These are phyloP conservation scores for Argentina anserina DNA, from an alignment of 306 rosid genomes.

Conservation along the genomic window DNA sequence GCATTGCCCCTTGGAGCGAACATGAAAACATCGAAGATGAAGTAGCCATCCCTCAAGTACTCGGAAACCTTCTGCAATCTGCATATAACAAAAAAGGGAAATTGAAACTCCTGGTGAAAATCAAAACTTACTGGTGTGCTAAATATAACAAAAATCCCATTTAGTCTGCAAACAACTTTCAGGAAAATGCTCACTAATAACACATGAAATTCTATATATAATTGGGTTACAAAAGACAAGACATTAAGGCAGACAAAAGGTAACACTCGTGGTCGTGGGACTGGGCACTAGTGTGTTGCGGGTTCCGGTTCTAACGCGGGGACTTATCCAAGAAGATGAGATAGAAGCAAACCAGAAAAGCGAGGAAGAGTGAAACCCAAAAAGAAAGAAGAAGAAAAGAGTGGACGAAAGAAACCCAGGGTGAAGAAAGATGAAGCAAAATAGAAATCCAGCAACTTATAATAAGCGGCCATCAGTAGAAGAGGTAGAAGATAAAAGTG, in stretches of 20 bases:
- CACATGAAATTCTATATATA: neutral
- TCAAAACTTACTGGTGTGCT: neutral
- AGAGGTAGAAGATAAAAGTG: too few species aligned
- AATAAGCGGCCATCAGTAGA: neutral
- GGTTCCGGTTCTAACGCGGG: neutral
- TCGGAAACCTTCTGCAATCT: slow-evolving; percentile 14
- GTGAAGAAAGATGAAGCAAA: too few species aligned
- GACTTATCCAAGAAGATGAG: neutral
- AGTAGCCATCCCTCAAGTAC: slow-evolving; percentile 46
- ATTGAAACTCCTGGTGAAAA: neutral
- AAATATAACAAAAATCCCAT: neutral
- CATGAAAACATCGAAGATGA: slow-evolving; percentile 45
- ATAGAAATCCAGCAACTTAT: neutral
- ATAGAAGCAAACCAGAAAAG: too few species aligned
- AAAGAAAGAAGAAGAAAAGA: too few species aligned
- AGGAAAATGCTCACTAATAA: neutral
- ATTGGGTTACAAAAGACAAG: too few species aligned
- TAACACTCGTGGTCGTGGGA: too few species aligned
- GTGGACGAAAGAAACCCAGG: too few species aligned
- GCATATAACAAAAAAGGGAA: neutral
- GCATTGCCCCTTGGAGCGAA: slow-evolving; percentile 40
- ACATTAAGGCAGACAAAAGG: neutral
- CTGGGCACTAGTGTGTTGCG: neutral
- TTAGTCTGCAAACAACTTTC: too few species aligned
- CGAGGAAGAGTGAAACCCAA: too few species aligned